Conservation (phyloP, 805 yeast genomes). For the Blastobotrys terrestris region DNA sequence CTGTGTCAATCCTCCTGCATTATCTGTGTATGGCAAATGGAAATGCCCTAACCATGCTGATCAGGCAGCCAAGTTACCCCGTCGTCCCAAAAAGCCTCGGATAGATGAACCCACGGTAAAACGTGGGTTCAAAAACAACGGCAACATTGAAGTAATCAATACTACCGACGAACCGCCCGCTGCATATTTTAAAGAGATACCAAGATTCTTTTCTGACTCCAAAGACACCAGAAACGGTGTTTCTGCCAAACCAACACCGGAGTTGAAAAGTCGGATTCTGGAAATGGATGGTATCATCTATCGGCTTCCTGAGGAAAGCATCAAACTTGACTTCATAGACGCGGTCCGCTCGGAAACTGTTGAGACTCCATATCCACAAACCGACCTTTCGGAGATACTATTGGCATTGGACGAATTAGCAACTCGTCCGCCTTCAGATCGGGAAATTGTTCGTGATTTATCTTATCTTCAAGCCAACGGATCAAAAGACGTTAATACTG, state of each 20-base stretch:
- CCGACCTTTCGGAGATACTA: slow-evolving; percentile 33
- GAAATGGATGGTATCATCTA: slow-evolving; percentile 44
- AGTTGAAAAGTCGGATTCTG: slow-evolving; percentile 13
- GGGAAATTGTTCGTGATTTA: slow-evolving; percentile 33
- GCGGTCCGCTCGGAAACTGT: slow-evolving; percentile 36
- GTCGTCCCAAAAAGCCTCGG: slow-evolving; percentile 43
- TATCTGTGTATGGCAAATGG: slow-evolving; percentile 77
- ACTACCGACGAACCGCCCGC: slow-evolving; percentile 33
- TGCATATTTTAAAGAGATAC: slow-evolving; percentile 14
- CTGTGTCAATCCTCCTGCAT: slow-evolving; percentile 74
- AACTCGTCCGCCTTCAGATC: slow-evolving; percentile 18
- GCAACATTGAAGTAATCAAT: slow-evolving; percentile 50
- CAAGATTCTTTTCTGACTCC: slow-evolving; percentile 28
- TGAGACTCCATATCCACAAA: slow-evolving; percentile 30
- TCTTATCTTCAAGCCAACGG: slow-evolving; percentile 31
- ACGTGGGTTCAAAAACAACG: slow-evolving; percentile 48
- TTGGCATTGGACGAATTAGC: slow-evolving; percentile 31
- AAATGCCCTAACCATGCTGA: slow-evolving; percentile 84
- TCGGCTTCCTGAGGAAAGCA: slow-evolving; percentile 60
- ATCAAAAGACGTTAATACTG: slow-evolving; percentile 31
- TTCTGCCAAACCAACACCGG: slow-evolving; percentile 27
- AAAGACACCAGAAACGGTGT: slow-evolving; percentile 33
- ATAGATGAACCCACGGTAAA: slow-evolving; percentile 49
- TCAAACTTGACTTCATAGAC: slow-evolving; percentile 61
- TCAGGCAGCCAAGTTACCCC: slow-evolving; percentile 20